Base-by-base conservation (phyloP, 495 filamentous ascomycete species). In the Baudoinia panamericana region DNA sequence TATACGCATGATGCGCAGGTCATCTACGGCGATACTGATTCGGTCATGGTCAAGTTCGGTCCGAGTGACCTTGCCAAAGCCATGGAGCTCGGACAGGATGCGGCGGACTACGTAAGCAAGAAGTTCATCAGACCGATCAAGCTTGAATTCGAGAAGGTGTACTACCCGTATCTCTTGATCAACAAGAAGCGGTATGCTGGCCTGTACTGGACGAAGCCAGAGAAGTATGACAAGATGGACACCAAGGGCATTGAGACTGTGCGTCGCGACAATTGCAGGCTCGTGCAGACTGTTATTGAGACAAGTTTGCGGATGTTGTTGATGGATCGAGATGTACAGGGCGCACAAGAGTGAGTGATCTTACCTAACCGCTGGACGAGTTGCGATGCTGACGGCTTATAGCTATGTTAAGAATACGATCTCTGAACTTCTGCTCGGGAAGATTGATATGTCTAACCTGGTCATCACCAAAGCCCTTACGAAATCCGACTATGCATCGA, bases 131-230 rank as follows among this genome's bases (percentile, higher is more conserved):
- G 80, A 49, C 90, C 90, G 5, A 99, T 99, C 67, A 99, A 95
- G 63, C 72, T 99, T 13, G 90, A 99, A 57, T 99, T 99, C 64
- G 90, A 99, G 56, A 99, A 99, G 61, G 90, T 99, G 2, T 99
- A 99, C 60, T 99, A 82, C 56, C 90, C 90, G 1, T 99, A 99
- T 58, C 70, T 99, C 23, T 68, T 99, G 29, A 99, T 99, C 74
- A 99, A 99, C 73, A 99, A 99, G 64, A 99, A 99, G 70, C 81
- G 90, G 39, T 99, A 99, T 50, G 90, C 90, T 10, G 90, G 90
- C 23, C 66, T 99, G 11, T 96, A 86, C 64, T 99, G 88, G 86
- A 96, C 92, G 15, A 85, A 80, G 31, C 72, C 90, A 0, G 72
- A 84, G n/a, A 93, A 92, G 57, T 86, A 76, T 51, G 90, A 99